Evolutionary conservation across 2,329 filamentous ascomycete genomes (phyloP).

Genomic region (Neocucurbitaria cava): DNA sequence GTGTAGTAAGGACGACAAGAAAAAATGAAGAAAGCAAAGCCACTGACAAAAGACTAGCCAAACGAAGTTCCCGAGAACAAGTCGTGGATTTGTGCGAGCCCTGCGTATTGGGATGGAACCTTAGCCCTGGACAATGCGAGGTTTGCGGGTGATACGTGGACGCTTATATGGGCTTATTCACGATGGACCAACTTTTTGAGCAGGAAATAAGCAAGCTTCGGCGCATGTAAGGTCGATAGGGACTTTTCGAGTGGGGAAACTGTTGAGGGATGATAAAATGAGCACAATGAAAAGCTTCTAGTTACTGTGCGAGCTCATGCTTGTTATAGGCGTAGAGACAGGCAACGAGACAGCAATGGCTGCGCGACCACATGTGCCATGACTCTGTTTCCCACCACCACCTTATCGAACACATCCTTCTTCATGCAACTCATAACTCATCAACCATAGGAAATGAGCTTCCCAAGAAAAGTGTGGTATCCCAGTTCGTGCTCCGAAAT

Average conservation of each 20-base stretch:
- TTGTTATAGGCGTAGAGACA: neutral
- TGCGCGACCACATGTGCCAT: slow-evolving; percentile 2
- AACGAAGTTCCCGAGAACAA: no score
- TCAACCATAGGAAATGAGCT: slow-evolving; percentile 22
- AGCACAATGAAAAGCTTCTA: neutral
- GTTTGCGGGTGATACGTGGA: neutral
- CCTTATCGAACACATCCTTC: slow-evolving; percentile 5
- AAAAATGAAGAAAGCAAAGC: no score
- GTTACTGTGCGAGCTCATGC: neutral
- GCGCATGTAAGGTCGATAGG: neutral
- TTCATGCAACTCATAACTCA: slow-evolving; percentile 25
- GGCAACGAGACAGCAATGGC: slow-evolving; percentile 3
- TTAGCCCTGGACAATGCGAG: neutral
- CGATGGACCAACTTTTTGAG: neutral
- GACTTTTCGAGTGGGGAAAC: no score
- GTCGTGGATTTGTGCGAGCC: no score
- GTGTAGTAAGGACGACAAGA: no score
- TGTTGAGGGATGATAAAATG: no score
- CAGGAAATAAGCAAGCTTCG: neutral
- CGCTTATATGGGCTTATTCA: neutral
- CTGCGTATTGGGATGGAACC: neutral
- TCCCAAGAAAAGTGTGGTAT: slow-evolving; percentile 39
- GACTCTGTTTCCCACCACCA: slow-evolving; percentile 9
- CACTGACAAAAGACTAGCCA: neutral
- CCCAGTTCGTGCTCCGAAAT: slow-evolving; percentile 41